phyloP scores from a whole-genome alignment of 306 rosid species.

The Herpetospermum pedunculosum region DNA sequence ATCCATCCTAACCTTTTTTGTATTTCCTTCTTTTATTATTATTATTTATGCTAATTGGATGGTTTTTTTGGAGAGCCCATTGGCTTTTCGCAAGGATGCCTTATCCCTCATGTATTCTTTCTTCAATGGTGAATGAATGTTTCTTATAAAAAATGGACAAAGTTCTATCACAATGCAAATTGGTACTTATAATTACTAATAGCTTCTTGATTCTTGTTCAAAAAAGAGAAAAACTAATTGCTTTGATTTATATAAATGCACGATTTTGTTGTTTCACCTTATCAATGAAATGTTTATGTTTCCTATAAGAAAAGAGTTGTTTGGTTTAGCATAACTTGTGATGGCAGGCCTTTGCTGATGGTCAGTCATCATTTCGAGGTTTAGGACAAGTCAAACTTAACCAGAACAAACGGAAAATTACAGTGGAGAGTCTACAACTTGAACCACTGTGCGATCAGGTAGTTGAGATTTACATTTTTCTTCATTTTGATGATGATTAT shows the following conservation, averaged over 20 bases:
- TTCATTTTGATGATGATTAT: conserved; percentile 6
- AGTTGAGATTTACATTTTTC: conserved; percentile 10
- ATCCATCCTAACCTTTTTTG: no score
- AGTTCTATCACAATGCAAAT: background rate
- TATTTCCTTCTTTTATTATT: background rate
- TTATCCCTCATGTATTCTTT: background rate
- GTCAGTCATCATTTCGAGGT: conserved; percentile 13
- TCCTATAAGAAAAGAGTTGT: no score
- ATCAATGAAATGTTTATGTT: no score
- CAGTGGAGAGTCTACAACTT: conserved; percentile 48
- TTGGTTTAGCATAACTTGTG: conserved; percentile 7
- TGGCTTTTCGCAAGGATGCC: background rate
- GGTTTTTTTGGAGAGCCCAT: background rate
- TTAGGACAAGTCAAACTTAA: background rate
- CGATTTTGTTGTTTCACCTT: no score
- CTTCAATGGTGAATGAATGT: background rate
- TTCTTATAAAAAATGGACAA: background rate
- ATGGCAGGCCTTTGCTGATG: conserved; percentile 54
- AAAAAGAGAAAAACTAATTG: background rate
- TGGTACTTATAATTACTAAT: background rate
- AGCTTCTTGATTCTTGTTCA: no score
- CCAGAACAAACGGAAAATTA: conserved; percentile 43
- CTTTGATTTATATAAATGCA: background rate
- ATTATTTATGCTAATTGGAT: background rate
- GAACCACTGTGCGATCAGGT: conserved; percentile 89